These are phyloP conservation scores for Solanum medicagineum DNA, from an alignment of 257 asterid genomes.

Conservation along the genomic window DNA sequence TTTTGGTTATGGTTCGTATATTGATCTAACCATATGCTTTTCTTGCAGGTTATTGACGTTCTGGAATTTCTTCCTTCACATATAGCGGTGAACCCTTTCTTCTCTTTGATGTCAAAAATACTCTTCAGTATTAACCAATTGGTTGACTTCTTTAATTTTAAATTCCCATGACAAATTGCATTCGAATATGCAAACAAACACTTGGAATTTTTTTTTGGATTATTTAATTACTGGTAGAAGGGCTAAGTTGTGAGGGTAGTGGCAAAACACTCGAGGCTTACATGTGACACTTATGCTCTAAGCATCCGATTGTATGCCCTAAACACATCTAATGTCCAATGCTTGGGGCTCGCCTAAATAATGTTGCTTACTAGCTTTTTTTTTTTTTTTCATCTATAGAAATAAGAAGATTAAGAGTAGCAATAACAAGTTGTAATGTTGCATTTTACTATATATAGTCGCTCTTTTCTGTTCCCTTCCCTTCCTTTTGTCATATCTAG, in stretches of 20 bases:
- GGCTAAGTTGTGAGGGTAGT: background rate
- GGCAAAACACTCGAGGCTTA: background rate
- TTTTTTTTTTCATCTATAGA: background rate
- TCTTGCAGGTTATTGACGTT: constrained; percentile 89
- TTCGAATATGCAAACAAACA: background rate
- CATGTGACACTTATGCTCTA: background rate
- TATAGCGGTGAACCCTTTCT: constrained; percentile 56
- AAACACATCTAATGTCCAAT: background rate
- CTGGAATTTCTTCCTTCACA: constrained; percentile 89
- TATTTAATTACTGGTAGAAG: background rate
- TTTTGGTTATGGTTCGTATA: background rate
- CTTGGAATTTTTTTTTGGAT: background rate
- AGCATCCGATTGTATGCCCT: background rate
- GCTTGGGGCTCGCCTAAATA: background rate
- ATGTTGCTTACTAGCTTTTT: background rate
- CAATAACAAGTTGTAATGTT: background rate
- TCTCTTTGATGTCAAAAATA: background rate
- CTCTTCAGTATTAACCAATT: background rate
- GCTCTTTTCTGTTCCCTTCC: no score
- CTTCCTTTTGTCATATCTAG: no score
- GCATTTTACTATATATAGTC: background rate
- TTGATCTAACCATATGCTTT: background rate
- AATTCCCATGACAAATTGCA: background rate
- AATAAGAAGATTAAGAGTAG: background rate
- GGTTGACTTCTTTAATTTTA: background rate